Evolutionary conservation across 345 rosid genomes (phyloP).

Genomic region (Populus euphratica): DNA sequence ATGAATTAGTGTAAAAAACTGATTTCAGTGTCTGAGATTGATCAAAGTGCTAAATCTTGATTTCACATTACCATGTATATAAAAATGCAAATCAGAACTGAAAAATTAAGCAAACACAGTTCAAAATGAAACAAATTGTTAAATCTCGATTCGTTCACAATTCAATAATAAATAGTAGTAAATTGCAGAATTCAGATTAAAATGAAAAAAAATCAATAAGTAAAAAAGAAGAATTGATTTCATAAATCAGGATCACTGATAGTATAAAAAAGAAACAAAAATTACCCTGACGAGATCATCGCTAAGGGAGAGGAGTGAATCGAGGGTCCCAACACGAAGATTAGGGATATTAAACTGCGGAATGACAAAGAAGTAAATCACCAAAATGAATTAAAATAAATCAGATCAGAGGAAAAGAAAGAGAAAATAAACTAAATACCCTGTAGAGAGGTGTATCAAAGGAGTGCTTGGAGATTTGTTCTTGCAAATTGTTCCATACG

Average conservation of each 20-base stretch:
- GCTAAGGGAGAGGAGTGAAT: conserved; percentile 89
- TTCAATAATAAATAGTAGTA: neutral
- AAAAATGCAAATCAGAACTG: neutral
- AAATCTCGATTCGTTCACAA: neutral
- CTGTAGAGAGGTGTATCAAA: conserved; percentile 96
- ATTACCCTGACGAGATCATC: conserved; percentile 92
- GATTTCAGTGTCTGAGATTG: neutral
- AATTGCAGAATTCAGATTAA: no score
- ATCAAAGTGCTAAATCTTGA: neutral
- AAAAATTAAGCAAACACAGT: neutral
- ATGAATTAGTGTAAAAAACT: neutral
- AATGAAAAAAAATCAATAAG: neutral
- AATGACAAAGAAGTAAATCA: conserved; percentile 1
- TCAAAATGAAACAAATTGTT: neutral
- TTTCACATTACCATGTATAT: neutral
- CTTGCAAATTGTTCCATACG: conserved; percentile 74
- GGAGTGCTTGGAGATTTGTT: conserved; percentile 89
- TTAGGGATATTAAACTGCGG: conserved; percentile 84
- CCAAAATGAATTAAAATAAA: conserved; percentile 5
- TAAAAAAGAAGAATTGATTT: neutral
- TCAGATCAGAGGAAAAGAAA: conserved; percentile 12
- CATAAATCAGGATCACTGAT: neutral
- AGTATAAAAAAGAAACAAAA: neutral
- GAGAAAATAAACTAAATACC: conserved; percentile 32
- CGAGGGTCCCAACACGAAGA: conserved; percentile 98